Conservation (phyloP, 768 basidiomycete species). For the Tylopilus felleus region DNA sequence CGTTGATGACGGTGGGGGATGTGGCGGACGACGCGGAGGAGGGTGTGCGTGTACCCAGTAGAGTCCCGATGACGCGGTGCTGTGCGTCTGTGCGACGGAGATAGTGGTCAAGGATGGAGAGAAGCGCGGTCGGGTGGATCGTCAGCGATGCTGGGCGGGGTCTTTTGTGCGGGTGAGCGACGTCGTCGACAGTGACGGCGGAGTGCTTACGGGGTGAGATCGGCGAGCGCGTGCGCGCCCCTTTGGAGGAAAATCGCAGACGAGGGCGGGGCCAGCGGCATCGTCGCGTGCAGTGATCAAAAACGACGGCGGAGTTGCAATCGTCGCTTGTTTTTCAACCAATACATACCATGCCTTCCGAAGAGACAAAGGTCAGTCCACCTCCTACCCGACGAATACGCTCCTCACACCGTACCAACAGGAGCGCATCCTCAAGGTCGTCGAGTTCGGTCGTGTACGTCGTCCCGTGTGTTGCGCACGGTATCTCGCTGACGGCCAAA, state of each 20-base stretch:
- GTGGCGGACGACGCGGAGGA: slow-evolving; percentile 31
- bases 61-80: slow-evolving; percentile 91
- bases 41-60: slow-evolving; percentile 73
- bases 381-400: not conserved
- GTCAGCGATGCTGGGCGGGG: slow-evolving; percentile 71
- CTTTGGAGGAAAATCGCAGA: slow-evolving; percentile 45
- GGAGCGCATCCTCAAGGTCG: slow-evolving; percentile 80
- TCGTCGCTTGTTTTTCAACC: slow-evolving; percentile 7
- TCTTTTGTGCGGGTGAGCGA: slow-evolving; percentile 34
- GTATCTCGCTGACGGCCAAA: slow-evolving; percentile 1
- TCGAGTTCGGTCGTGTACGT: slow-evolving; percentile 80
- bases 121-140: slow-evolving; percentile 88
- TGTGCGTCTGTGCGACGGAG: slow-evolving; percentile 80
- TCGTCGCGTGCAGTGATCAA: slow-evolving; percentile 29
- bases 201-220: slow-evolving; percentile 34
- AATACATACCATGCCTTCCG: slow-evolving; percentile 66
- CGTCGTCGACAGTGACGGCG: not conserved
- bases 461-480: not conserved
- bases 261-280: slow-evolving; percentile 46
- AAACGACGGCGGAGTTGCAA: slow-evolving; percentile 33
- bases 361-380: slow-evolving; percentile 76
- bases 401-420: not conserved
- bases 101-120: slow-evolving; percentile 96
- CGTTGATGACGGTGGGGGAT: slow-evolving; percentile 46
- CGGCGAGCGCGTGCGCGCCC: slow-evolving; percentile 25